Conservation (phyloP, 441 rosid species). For the Breynia disticha region DNA sequence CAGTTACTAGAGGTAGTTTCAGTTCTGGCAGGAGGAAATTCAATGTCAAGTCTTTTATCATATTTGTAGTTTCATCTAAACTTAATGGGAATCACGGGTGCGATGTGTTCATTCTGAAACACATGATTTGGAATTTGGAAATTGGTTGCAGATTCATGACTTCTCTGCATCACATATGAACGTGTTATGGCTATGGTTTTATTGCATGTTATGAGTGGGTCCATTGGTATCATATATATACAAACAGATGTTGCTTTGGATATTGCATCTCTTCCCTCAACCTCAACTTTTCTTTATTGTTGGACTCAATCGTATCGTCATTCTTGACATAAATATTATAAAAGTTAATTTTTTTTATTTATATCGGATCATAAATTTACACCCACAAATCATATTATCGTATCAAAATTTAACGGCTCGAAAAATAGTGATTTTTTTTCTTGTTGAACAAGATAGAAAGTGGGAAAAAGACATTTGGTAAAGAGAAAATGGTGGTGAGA, state of each 20-base stretch:
- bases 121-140: neutral
- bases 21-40: slow-evolving; percentile 1
- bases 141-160: neutral
- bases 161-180: slow-evolving; percentile 1
- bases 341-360: too few species aligned
- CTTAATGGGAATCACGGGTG: slow-evolving; percentile 28
- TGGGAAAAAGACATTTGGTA: neutral
- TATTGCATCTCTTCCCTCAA: neutral
- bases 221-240: slow-evolving; percentile 7
- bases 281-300: slow-evolving; percentile 1
- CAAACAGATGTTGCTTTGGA: neutral
- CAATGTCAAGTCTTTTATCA: neutral
- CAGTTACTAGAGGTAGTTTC: neutral
- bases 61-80: slow-evolving; percentile 2
- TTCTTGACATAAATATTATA: too few species aligned
- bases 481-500: neutral
- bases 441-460: too few species aligned
- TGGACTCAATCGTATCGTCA: slow-evolving; percentile 14
- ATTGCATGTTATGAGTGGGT: slow-evolving; percentile 12
- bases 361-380: too few species aligned
- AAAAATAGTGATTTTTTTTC: too few species aligned
- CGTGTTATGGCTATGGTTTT: slow-evolving; percentile 7
- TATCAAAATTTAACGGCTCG: too few species aligned
- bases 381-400: too few species aligned
- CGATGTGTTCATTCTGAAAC: slow-evolving; percentile 25